Conservation (phyloP, 148 eudicot genomes). For the Mesembryanthemum crystallinum region DNA sequence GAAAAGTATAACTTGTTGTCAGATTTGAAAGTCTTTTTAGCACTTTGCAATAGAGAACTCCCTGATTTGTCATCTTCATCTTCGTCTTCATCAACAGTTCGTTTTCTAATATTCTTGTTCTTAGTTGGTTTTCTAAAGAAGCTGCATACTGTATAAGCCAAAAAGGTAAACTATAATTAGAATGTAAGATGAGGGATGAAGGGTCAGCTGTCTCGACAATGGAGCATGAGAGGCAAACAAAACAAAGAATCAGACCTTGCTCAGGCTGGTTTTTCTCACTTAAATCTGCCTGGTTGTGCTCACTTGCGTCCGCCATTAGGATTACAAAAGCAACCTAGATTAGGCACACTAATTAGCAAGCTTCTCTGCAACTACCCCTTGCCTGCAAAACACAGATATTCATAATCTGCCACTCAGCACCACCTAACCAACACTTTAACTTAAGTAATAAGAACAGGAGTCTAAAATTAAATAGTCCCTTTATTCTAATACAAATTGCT, state of each 20-base stretch:
- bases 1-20: conserved; percentile 68
- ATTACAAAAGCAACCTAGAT: background rate
- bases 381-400: background rate
- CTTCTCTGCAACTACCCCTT: background rate
- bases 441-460: too few species aligned
- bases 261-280: conserved; percentile 29
- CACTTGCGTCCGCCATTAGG: conserved; percentile 23
- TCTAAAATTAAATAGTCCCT: too few species aligned
- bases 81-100: conserved; percentile 42
- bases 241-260: conserved; percentile 23
- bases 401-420: background rate
- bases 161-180: background rate
- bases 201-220: background rate
- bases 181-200: background rate
- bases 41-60: conserved; percentile 32
- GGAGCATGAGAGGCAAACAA: background rate
- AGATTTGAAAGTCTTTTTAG: conserved; percentile 40
- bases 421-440: background rate
- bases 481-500: too few species aligned
- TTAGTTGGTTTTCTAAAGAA: conserved; percentile 75
- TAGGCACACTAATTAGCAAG: background rate
- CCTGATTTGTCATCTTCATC: conserved; percentile 42
- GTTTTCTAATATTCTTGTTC: conserved; percentile 74
- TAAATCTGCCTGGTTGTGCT: conserved; percentile 17
- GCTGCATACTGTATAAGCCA: conserved; percentile 56